Conservation (phyloP, 169 alveolate species). For the Plasmodium blacklocki region DNA sequence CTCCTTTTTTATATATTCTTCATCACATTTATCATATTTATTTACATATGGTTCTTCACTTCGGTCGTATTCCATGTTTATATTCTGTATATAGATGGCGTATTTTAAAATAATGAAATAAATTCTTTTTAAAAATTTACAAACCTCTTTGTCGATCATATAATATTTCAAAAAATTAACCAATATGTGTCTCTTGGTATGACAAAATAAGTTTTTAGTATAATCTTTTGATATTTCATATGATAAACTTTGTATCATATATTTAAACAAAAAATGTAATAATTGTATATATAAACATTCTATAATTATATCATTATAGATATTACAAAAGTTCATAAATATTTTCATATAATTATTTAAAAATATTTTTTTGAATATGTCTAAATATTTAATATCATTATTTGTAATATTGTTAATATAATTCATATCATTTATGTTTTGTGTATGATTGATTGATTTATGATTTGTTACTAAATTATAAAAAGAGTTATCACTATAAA, state of each 20-base stretch:
- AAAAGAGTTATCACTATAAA: too few species aligned
- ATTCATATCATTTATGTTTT: too few species aligned
- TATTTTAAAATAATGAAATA: constrained; percentile 61
- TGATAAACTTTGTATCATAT: constrained; percentile 28
- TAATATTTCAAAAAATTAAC: constrained; percentile 40
- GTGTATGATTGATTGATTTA: too few species aligned
- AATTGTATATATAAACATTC: constrained; percentile 61
- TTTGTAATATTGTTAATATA: not conserved
- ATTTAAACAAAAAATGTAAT: constrained; percentile 52
- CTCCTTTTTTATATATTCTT: not conserved
- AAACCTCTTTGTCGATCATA: constrained; percentile 37
- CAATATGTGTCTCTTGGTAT: constrained; percentile 18
- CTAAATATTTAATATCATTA: constrained; percentile 6
- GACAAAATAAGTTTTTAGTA: not conserved
- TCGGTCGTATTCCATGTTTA: not conserved
- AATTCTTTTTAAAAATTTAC: constrained; percentile 25
- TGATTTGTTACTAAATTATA: too few species aligned
- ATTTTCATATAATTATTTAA: constrained; percentile 57
- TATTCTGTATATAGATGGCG: constrained; percentile 50
- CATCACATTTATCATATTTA: not conserved
- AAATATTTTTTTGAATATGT: constrained; percentile 15
- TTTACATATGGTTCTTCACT: not conserved
- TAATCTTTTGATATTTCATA: constrained; percentile 23
- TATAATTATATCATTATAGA: constrained; percentile 62
- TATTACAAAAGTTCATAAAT: constrained; percentile 36